A percentile compares a stretch with the other conserved stretches of the same genome.
These are phyloP conservation scores for Conringia planisiliqua DNA, from an alignment of 345 rosid genomes.

Conservation along the genomic window DNA sequence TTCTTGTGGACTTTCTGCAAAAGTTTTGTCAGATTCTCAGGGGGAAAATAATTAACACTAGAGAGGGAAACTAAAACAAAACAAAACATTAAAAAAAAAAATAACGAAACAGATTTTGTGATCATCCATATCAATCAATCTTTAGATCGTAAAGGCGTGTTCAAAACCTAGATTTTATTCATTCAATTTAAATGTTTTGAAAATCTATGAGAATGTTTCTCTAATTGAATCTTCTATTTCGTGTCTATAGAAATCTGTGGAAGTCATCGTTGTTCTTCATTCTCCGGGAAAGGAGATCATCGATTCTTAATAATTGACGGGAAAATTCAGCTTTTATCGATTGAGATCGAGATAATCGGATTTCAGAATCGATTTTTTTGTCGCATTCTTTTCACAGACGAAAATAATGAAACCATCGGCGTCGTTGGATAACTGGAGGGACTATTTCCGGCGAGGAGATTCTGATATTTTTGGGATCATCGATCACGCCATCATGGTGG, in stretches of 20 bases:
- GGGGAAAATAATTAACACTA: background rate
- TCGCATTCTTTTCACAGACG: background rate
- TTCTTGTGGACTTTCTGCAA: constrained; percentile 18
- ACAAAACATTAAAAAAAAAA: background rate
- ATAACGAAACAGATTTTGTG: background rate
- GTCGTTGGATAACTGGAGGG: constrained; percentile 66
- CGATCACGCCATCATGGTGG: constrained; percentile 68
- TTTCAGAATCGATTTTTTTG: background rate
- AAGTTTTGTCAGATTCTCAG: constrained; percentile 24
- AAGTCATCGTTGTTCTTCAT: background rate
- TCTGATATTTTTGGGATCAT: constrained; percentile 69
- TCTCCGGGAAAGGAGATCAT: background rate
- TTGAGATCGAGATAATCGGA: background rate
- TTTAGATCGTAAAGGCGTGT: background rate
- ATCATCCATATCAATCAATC: background rate
- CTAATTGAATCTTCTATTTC: background rate
- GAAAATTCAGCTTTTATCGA: background rate
- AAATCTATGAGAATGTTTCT: background rate
- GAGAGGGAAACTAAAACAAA: background rate
- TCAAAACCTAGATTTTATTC: background rate
- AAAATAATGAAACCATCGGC: background rate
- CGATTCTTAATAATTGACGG: no score
- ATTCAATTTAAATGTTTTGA: background rate
- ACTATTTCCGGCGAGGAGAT: constrained; percentile 60
- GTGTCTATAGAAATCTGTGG: background rate